These are phyloP conservation scores for Pythium dissimile DNA, from an alignment of 352 stramenopile genomes.

Conservation along the genomic window DNA sequence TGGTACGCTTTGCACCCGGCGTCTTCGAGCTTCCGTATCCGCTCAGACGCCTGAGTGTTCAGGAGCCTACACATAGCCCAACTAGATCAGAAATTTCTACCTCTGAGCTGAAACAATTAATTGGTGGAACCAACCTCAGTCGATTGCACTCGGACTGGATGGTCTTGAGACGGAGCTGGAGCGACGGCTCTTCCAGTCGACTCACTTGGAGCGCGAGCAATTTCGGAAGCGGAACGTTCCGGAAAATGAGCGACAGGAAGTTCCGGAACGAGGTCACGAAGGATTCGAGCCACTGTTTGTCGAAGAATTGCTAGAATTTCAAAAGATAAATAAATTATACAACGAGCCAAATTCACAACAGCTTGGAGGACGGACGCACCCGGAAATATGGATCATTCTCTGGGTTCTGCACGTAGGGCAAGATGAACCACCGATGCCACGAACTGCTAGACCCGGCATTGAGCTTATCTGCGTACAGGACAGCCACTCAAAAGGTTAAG, in stretches of 20 bases:
- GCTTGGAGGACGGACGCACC: slow-evolving; percentile 13
- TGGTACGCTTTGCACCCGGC: slow-evolving; percentile 52
- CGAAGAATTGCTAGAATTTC: slow-evolving; percentile 71
- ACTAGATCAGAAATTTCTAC: too few species aligned
- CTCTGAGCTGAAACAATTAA: too few species aligned
- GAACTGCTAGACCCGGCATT: slow-evolving; percentile 43
- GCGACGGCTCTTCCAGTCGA: slow-evolving; percentile 59
- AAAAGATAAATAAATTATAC: slow-evolving; percentile 1
- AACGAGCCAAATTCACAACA: background rate
- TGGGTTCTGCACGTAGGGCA: slow-evolving; percentile 73
- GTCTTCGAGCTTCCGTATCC: slow-evolving; percentile 65
- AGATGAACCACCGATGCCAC: slow-evolving; percentile 81
- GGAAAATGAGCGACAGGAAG: slow-evolving; percentile 75
- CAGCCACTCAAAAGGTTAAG: slow-evolving; percentile 19
- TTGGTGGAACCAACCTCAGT: slow-evolving; percentile 38
- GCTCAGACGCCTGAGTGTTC: slow-evolving; percentile 43
- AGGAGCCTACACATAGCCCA: slow-evolving; percentile 23
- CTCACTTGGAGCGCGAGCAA: slow-evolving; percentile 72
- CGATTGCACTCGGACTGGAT: slow-evolving; percentile 72
- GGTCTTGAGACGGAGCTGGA: slow-evolving; percentile 64
- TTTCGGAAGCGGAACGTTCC: slow-evolving; percentile 68
- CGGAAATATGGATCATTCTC: slow-evolving; percentile 74
- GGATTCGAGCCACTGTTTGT: slow-evolving; percentile 62
- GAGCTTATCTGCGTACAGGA: slow-evolving; percentile 51
- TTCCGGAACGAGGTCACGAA: slow-evolving; percentile 78